These are phyloP conservation scores for Trichosporon faecale DNA, from an alignment of 1,284 basidiomycete genomes.

Conservation along the genomic window DNA sequence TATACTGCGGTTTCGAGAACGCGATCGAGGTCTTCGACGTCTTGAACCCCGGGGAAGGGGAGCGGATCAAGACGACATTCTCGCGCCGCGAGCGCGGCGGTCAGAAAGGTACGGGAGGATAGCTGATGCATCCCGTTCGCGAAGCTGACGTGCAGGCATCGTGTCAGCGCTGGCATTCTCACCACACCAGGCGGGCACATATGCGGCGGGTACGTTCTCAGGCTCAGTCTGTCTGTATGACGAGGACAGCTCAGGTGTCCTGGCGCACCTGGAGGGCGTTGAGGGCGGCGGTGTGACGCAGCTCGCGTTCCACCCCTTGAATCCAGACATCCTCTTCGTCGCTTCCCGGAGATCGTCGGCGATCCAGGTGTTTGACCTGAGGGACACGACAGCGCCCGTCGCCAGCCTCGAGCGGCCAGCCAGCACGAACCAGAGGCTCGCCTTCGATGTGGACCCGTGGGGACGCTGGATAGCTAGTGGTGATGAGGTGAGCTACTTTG, in stretches of 20 bases:
- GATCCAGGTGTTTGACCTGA: slow-evolving; percentile 75
- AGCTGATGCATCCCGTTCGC: too few relatives aligned
- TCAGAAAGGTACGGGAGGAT: slow-evolving; percentile 64
- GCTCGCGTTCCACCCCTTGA: slow-evolving; percentile 73
- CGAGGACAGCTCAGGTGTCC: slow-evolving; percentile 59
- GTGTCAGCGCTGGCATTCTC: slow-evolving; percentile 77
- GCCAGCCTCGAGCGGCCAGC: slow-evolving; percentile 31
- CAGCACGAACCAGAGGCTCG: slow-evolving; percentile 69
- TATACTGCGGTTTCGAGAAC: slow-evolving; percentile 86
- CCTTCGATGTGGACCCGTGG: slow-evolving; percentile 71
- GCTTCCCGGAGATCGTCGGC: slow-evolving; percentile 65
- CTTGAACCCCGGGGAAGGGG: slow-evolving; percentile 44
- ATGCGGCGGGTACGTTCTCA: slow-evolving; percentile 62
- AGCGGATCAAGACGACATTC: slow-evolving; percentile 68
- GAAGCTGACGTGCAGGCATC: slow-evolving; percentile 60
- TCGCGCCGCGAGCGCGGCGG: slow-evolving; percentile 76
- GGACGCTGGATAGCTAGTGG: slow-evolving; percentile 69
- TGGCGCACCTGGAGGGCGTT: slow-evolving; percentile 64
- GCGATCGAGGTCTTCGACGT: slow-evolving; percentile 87
- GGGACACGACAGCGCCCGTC: slow-evolving; percentile 55
- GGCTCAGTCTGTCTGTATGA: slow-evolving; percentile 73
- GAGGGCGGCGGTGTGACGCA: slow-evolving; percentile 66
- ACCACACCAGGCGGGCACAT: slow-evolving; percentile 64
- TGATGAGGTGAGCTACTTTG: slow-evolving; percentile 59
- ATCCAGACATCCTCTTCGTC: slow-evolving; percentile 70